Conservation (phyloP, 2,329 filamentous ascomycete species). For the Cladophialophora chaetospira region DNA sequence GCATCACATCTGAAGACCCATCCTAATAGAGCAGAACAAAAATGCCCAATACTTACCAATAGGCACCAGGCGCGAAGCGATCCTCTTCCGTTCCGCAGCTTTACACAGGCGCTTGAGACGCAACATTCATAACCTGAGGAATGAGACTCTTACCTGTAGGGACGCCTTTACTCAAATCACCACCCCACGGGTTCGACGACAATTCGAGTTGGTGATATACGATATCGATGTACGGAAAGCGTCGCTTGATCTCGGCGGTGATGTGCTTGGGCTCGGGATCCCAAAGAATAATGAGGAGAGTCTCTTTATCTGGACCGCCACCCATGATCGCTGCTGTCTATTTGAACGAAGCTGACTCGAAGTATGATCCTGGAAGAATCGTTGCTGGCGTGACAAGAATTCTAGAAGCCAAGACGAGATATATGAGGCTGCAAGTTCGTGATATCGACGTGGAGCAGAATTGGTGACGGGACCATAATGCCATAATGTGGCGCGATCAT, state of each 20-base stretch:
- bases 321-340: conserved; percentile 43
- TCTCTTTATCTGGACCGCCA: conserved; percentile 44
- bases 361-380: background rate
- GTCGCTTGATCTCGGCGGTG: conserved; percentile 42
- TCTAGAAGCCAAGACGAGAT: background rate
- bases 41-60: background rate
- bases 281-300: conserved; percentile 48
- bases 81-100: conserved; percentile 1
- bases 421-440: too few species aligned
- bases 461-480: too few species aligned
- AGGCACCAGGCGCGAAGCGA: background rate
- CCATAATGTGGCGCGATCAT: background rate
- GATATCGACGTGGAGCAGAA: too few species aligned
- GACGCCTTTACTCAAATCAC: conserved; percentile 3
- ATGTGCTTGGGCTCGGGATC: conserved; percentile 45
- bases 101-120: background rate
- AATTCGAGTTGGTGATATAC: conserved; percentile 41
- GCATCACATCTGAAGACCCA: background rate
- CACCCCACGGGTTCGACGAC: conserved; percentile 10
- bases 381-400: background rate
- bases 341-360: background rate
- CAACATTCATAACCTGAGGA: background rate
- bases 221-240: conserved; percentile 51
- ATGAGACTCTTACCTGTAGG: conserved; percentile 31
- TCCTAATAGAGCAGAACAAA: background rate